Evolutionary conservation across 2,329 filamentous ascomycete genomes (phyloP).

Genomic region (Aspergillus sojae): DNA sequence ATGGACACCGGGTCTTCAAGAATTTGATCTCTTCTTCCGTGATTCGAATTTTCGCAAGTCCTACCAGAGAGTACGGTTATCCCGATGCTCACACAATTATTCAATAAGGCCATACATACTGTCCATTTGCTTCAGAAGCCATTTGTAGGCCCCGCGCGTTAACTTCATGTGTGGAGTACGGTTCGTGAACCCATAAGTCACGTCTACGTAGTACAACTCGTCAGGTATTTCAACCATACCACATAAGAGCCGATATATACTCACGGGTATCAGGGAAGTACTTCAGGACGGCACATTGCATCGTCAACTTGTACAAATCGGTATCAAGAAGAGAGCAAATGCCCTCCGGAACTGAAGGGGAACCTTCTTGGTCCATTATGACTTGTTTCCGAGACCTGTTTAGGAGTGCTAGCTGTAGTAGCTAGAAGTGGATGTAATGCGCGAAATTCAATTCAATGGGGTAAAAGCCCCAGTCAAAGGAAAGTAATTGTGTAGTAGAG

Average conservation of each 20-base stretch:
- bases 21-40: constrained; percentile 79
- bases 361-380: constrained; percentile 31
- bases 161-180: constrained; percentile 92
- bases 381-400: not conserved
- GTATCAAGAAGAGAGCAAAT: constrained; percentile 83
- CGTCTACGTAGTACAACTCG: constrained; percentile 48
- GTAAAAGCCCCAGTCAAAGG: not conserved
- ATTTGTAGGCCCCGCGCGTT: constrained; percentile 77
- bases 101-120: constrained; percentile 54
- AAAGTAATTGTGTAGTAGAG: not conserved
- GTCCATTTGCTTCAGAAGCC: constrained; percentile 81
- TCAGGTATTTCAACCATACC: constrained; percentile 9
- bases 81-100: not conserved
- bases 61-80: constrained; percentile 45
- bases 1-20: constrained; percentile 76
- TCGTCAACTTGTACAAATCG: constrained; percentile 93
- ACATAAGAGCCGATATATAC: constrained; percentile 16
- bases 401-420: not conserved
- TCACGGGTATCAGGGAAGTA: constrained; percentile 73
- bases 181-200: constrained; percentile 94
- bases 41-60: constrained; percentile 79
- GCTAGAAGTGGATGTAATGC: not conserved
- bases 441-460: not conserved
- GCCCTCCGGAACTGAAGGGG: constrained; percentile 59
- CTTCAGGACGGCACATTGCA: constrained; percentile 96